Percentiles rank a stretch among this genome's conserved stretches.
These are phyloP conservation scores for Mycena vitilis DNA, from an alignment of 768 basidiomycete species.

Conservation along the genomic window DNA sequence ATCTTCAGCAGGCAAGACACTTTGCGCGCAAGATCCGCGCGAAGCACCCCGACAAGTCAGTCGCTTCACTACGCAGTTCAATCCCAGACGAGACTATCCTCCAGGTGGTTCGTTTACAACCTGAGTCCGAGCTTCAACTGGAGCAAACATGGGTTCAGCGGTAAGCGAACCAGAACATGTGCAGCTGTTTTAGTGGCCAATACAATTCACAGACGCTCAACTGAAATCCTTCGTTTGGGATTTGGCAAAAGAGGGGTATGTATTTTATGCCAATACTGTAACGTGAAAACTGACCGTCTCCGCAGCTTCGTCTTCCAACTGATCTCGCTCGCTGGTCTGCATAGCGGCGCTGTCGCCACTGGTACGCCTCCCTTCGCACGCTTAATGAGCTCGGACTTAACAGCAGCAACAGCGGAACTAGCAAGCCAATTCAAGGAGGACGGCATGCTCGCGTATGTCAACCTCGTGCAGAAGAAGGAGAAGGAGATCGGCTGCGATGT, in stretches of 20 bases:
- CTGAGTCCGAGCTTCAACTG: conserved; percentile 96
- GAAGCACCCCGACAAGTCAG: conserved; percentile 78
- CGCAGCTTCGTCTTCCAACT: conserved; percentile 87
- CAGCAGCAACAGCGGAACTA: conserved; percentile 70
- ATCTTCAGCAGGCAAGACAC: conserved; percentile 80
- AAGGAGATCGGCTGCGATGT: conserved; percentile 91
- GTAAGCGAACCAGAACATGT: conserved; percentile 45
- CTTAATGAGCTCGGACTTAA: not conserved
- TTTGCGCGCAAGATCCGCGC: conserved; percentile 83
- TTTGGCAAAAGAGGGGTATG: conserved; percentile 86
- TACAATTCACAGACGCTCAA: conserved; percentile 63
- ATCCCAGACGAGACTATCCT: not conserved
- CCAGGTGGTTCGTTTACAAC: conserved; percentile 91
- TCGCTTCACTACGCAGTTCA: not conserved
- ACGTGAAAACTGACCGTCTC: conserved; percentile 6
- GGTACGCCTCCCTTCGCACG: conserved; percentile 54
- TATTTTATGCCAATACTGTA: conserved; percentile 15
- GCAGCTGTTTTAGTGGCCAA: conserved; percentile 15
- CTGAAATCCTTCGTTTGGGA: conserved; percentile 92
- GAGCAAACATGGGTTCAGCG: conserved; percentile 83
- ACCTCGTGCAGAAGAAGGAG: conserved; percentile 89
- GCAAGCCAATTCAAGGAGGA: conserved; percentile 84
- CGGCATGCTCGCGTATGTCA: conserved; percentile 93
- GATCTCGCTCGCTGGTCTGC: conserved; percentile 90
- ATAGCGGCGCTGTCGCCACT: conserved; percentile 83